A percentile compares a stretch with the other conserved stretches of the same genome.
phyloP scores from a whole-genome alignment of 192 early-diverging fungal genomes.

The Gonapodya sp. region DNA sequence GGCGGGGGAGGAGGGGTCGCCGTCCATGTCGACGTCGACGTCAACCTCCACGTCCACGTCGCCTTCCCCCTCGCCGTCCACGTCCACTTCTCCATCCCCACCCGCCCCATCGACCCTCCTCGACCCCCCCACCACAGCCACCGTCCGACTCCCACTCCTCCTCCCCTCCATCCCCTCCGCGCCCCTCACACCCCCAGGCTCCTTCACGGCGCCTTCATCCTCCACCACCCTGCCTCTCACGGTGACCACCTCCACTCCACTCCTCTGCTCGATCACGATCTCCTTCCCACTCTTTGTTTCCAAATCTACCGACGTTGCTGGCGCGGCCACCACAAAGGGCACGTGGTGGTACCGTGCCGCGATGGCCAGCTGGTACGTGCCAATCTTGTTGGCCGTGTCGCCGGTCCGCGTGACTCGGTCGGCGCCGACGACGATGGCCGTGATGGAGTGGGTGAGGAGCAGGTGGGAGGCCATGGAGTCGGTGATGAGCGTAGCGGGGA shows the following conservation, averaged over 20 bases:
- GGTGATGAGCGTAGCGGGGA: constrained; percentile 82
- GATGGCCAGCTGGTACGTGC: constrained; percentile 96
- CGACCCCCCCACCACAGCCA: neutral
- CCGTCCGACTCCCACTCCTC: constrained; percentile 8
- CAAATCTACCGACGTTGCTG: constrained; percentile 84
- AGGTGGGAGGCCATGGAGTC: constrained; percentile 88
- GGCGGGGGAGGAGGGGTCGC: constrained; percentile 23
- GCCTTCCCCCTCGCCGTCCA: constrained; percentile 1
- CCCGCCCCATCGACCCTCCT: no score
- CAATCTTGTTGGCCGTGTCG: constrained; percentile 98
- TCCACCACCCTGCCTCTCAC: constrained; percentile 45
- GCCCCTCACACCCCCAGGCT: constrained; percentile 7
- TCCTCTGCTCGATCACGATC: constrained; percentile 83
- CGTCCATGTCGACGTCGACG: constrained; percentile 15
- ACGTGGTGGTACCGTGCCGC: constrained; percentile 73
- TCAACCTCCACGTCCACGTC: neutral
- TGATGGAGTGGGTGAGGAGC: constrained; percentile 47
- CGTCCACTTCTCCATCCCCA: neutral
- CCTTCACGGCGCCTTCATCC: constrained; percentile 26
- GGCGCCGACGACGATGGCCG: constrained; percentile 90
- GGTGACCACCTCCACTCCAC: constrained; percentile 59
- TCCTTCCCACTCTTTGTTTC: constrained; percentile 49
- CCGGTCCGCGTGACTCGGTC: constrained; percentile 94
- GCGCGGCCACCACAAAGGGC: constrained; percentile 94
- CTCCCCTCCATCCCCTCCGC: constrained; percentile 9